Conservation (phyloP, 176 grass and related monocot genomes). For the Aegilops tauschii region DNA sequence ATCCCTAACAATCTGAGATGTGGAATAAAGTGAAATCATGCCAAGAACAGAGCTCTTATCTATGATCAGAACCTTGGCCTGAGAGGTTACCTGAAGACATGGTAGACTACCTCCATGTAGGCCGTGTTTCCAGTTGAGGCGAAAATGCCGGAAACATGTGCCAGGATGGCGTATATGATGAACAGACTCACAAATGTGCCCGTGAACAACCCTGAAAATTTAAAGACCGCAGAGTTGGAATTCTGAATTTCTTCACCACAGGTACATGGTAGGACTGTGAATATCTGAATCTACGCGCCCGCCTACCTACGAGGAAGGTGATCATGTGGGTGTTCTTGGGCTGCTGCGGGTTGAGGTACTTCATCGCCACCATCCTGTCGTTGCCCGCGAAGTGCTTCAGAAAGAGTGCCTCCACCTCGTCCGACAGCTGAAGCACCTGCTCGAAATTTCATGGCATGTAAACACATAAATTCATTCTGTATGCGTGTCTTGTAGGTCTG, state of each 20-base stretch:
- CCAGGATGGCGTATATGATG: slow-evolving; percentile 77
- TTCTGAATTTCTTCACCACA: neutral
- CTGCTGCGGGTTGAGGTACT: slow-evolving; percentile 76
- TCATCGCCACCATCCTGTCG: slow-evolving; percentile 78
- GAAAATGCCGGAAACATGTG: slow-evolving; percentile 78
- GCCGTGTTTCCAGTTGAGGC: slow-evolving; percentile 53
- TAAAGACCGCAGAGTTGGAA: neutral
- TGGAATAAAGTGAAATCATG: neutral
- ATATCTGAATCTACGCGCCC: neutral
- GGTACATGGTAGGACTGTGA: neutral
- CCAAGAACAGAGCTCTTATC: neutral
- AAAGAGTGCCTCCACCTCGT: slow-evolving; percentile 90
- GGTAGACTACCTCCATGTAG: slow-evolving; percentile 86
- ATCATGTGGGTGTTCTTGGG: slow-evolving; percentile 72
- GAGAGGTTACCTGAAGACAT: slow-evolving; percentile 73
- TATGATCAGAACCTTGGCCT: neutral
- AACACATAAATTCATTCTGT: neutral
- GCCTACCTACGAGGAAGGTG: slow-evolving; percentile 75
- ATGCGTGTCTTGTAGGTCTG: neutral
- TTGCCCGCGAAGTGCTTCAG: slow-evolving; percentile 65
- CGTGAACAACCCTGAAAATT: slow-evolving; percentile 73
- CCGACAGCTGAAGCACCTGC: slow-evolving; percentile 79
- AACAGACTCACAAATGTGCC: slow-evolving; percentile 82
- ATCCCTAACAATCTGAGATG: no score
- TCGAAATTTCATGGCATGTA: neutral